phyloP scores from a whole-genome alignment of 2,329 filamentous ascomycete species.

The Aspergillus pseudonomiae region DNA sequence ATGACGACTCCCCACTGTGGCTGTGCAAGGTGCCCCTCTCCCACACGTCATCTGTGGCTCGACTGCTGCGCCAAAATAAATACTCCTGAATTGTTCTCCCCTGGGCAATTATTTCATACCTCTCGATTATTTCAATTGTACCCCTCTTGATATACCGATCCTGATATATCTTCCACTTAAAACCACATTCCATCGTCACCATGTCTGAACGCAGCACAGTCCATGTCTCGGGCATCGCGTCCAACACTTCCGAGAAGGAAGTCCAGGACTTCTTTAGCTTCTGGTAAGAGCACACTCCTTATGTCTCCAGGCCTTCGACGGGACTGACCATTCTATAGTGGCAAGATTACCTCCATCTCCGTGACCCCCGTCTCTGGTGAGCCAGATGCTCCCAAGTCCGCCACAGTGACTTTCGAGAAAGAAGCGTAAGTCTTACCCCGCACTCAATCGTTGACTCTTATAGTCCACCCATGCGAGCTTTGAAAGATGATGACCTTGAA shows the following conservation, averaged over 20 bases:
- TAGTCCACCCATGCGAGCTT: neutral
- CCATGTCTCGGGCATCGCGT: conserved; percentile 85
- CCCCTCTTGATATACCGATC: neutral
- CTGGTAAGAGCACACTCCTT: conserved; percentile 60
- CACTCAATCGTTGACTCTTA: conserved; percentile 13
- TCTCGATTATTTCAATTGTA: neutral
- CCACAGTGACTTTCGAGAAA: conserved; percentile 96
- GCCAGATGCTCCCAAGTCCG: conserved; percentile 70
- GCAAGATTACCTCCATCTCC: conserved; percentile 85
- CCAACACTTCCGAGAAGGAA: conserved; percentile 82
- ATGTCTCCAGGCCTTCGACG: neutral
- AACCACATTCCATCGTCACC: conserved; percentile 26
- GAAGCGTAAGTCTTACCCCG: conserved; percentile 62
- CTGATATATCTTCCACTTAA: neutral
- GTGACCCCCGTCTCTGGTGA: conserved; percentile 63
- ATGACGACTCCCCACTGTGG: conserved; percentile 24
- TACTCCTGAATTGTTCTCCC: conserved; percentile 5
- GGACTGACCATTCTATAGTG: conserved; percentile 55
- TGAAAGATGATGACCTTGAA: neutral
- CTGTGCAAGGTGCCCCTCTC: conserved; percentile 29
- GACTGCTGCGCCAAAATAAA: conserved; percentile 17
- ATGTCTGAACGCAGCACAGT: conserved; percentile 69
- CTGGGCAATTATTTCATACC: neutral
- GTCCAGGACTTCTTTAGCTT: conserved; percentile 98
- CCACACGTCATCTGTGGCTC: conserved; percentile 37